Conservation (phyloP, 306 rosid species). For the Benincasa hispida region DNA sequence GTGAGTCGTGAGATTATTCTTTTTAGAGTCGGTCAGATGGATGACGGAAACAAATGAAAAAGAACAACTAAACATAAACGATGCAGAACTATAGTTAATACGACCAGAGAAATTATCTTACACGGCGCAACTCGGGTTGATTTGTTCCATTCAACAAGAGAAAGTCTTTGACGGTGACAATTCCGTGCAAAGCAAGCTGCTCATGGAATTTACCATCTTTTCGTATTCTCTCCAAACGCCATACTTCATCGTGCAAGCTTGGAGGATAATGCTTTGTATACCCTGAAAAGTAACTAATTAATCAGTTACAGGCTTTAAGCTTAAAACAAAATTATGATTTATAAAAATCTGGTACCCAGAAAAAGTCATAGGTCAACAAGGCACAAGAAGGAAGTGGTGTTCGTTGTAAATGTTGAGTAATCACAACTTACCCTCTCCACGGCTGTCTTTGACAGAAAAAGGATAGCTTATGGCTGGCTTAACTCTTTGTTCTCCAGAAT, state of each 20-base stretch:
- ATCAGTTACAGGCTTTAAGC: neutral
- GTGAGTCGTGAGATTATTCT: neutral
- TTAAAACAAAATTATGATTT: neutral
- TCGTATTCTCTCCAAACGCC: slow-evolving; percentile 13
- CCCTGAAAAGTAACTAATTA: slow-evolving; percentile 1
- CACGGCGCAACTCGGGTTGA: slow-evolving; percentile 1
- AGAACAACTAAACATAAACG: neutral
- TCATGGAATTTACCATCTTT: slow-evolving; percentile 8
- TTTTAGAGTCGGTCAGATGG: neutral
- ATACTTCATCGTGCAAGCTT: neutral
- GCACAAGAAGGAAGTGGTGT: neutral
- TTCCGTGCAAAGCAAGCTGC: neutral
- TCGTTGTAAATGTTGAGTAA: neutral
- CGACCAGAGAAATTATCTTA: neutral
- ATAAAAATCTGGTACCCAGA: neutral
- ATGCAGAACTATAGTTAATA: neutral
- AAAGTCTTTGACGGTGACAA: slow-evolving; percentile 1
- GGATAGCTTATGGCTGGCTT: slow-evolving; percentile 7
- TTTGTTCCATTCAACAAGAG: neutral
- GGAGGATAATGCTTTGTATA: slow-evolving; percentile 12
- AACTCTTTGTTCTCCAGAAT: neutral
- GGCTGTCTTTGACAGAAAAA: slow-evolving; percentile 10
- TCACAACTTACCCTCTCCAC: slow-evolving; percentile 13
- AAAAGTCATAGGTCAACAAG: neutral
- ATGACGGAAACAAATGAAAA: neutral